Evolutionary conservation across 768 basidiomycete species (phyloP).

Genomic region (Phaeotremella skinneri): DNA sequence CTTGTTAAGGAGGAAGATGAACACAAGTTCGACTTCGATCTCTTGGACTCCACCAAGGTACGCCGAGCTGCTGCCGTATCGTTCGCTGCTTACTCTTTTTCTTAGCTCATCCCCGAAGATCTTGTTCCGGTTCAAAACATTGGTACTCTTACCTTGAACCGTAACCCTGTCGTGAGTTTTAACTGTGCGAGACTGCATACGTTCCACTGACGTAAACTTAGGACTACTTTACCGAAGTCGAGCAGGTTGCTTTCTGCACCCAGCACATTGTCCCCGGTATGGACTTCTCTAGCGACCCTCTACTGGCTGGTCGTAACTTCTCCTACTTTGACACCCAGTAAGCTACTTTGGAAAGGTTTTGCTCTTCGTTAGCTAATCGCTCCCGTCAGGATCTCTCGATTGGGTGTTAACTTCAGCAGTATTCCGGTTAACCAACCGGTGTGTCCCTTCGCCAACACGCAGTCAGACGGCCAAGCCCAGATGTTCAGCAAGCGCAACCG

Average conservation of each 20-base stretch:
- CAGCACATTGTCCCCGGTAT: constrained; percentile 57
- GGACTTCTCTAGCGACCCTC: constrained; percentile 53
- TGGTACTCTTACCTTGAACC: constrained; percentile 64
- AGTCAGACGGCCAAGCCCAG: constrained; percentile 52
- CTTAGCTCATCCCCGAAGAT: constrained; percentile 73
- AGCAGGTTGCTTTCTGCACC: constrained; percentile 88
- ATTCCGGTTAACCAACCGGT: constrained; percentile 70
- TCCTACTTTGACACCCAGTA: constrained; percentile 63
- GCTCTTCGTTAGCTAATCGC: background rate
- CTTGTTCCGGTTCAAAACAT: constrained; percentile 72
- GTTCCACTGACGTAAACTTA: background rate
- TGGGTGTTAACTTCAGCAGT: constrained; percentile 67
- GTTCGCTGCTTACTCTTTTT: background rate
- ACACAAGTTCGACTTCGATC: constrained; percentile 80
- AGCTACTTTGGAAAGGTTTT: background rate
- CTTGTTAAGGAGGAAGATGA: constrained; percentile 67
- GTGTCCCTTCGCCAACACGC: constrained; percentile 49
- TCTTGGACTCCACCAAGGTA: constrained; percentile 77
- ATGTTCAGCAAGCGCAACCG: constrained; percentile 54
- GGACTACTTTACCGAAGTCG: constrained; percentile 75
- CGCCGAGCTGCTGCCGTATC: constrained; percentile 7
- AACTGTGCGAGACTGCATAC: too few species aligned
- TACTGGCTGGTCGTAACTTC: constrained; percentile 67
- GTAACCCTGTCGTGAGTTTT: constrained; percentile 44
- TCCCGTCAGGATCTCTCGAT: constrained; percentile 59